A percentile compares a stretch with the other conserved stretches of the same genome.
These are phyloP conservation scores for Fusarium kyushuense DNA, from an alignment of 2,329 filamentous ascomycete species.

Conservation along the genomic window DNA sequence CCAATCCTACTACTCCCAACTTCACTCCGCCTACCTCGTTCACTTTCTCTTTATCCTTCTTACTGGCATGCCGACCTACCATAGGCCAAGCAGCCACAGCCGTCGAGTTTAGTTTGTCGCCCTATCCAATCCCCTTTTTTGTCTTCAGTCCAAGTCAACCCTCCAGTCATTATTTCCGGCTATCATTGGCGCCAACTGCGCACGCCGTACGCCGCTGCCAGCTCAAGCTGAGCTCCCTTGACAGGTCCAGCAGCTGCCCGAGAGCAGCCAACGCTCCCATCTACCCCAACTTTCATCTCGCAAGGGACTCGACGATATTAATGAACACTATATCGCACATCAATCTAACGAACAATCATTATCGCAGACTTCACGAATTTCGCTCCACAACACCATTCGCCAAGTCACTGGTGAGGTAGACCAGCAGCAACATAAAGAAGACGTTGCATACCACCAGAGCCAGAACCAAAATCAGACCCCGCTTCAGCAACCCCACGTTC, in stretches of 20 bases:
- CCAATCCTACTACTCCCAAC: conserved; percentile 29
- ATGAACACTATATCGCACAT: conserved; percentile 53
- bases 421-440: conserved; percentile 57
- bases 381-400: conserved; percentile 59
- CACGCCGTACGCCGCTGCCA: conserved; percentile 11
- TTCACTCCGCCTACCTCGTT: conserved; percentile 27
- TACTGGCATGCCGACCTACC: conserved; percentile 25
- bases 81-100: conserved; percentile 38
- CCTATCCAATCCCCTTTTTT: conserved; percentile 44
- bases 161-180: conserved; percentile 36
- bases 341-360: conserved; percentile 57
- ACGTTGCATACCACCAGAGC: conserved; percentile 53
- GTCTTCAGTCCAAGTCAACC: conserved; percentile 42
- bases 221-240: conserved; percentile 41
- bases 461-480: conserved; percentile 52
- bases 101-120: conserved; percentile 33
- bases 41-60: conserved; percentile 11
- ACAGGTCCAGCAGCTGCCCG: conserved; percentile 51
- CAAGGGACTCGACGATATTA: conserved; percentile 58
- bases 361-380: conserved; percentile 56
- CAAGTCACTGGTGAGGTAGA: conserved; percentile 62
- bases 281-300: conserved; percentile 59
- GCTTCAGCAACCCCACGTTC: conserved; percentile 44
- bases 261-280: conserved; percentile 46
- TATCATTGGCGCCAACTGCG: conserved; percentile 38